Evolutionary conservation across 352 stramenopile species (phyloP), one percentile per base, ranked within the genome.

Genomic region (Globisporangium parvum): DNA sequence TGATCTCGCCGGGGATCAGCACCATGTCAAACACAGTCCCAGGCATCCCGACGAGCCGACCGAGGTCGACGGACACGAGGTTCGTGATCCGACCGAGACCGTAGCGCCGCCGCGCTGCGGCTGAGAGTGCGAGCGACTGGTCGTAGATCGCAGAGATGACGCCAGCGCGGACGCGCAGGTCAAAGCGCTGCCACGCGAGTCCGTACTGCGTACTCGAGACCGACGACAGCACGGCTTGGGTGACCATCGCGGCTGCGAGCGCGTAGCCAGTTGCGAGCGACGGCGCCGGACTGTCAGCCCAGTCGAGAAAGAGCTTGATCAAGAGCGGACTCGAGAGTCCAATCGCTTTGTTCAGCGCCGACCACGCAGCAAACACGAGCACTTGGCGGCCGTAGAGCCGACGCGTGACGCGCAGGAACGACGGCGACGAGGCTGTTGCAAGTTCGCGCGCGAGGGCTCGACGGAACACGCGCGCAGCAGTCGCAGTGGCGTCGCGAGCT

Each of bases 251-350:
- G 9, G 53, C 56, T 5, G 84, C 84, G 2, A 94, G 75, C 11
- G 53, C 57, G 53, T 91, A 92, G 0, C 84, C 84, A 17, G 41
- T 72, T 0, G 54, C 47, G 2, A 91, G 48, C 3, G 60, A 63
- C 10, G 77, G 75, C 3, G 59, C 49, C 23, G 63, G 59, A 20
- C 75, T 62, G 17, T 61, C 75, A 2, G 84, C 71, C 84, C 84
- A 94, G 42, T 90, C 76, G 1, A 92, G 65, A 44, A 94, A 88
- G 40, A 87, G 59, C 58, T 94, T 94, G 44, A 91, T 71, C 35
- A 94, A 57, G n/a, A 91, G 53, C 6, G 84, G 84, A 40, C 75
- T 90, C 49, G 58, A 65, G 26, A 94, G 51, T 10, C 76, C 75
- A 44, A 94, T 72, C 0, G 68, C 48, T 69, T 90, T 94, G 67